Base-by-base conservation (phyloP, 2,329 filamentous ascomycete species). In the Ophiocordyceps camponoti-leonardi region DNA sequence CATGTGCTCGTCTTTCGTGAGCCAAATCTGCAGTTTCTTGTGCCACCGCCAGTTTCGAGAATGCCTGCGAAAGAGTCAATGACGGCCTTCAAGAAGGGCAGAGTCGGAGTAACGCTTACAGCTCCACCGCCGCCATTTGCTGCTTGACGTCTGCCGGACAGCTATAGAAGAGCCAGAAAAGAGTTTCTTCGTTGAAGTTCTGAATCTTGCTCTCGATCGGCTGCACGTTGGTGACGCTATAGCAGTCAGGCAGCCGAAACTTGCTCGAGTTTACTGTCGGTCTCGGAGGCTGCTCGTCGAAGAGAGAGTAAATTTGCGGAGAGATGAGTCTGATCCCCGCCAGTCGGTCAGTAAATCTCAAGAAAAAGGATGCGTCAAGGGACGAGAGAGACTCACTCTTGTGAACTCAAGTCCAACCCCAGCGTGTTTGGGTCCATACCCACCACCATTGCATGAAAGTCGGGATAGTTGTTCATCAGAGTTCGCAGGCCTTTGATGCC, bases 121-220 rank as follows among this genome's bases (percentile, higher is more conserved):
- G 64, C 56, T 81, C 76, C 39, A 70, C 64, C 0, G 78, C 77
- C 3, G 78, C 78, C 61, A 79, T 63, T 43, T 77, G 71, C 56
- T 82, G 78, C 57, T 79, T 76, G 33, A 72, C 56, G 53, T 81
- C 77, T 41, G 71, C 67, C 8, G 78, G 75, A 48, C 74, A 79
- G 59, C 73, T 79, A 59, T 82, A 81, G 55, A 82, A 82, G 51
- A 82, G 81, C 70, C 75, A 80, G 59, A 82, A 76, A 43, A 82
- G 61, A 0, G 78, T 80, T 59, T 82, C 78, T 50, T 82, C 78
- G 51, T 80, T 81, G 60, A 82, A 81, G 50, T 72, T 79, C 39
- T 67, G 67, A 43, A 81, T 77, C 59, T 81, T 81, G 52, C 69
- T 75, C 49, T 81, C 75, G 45, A 82, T 71, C 3, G 75, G 69